Percentiles rank a stretch among this genome's conserved stretches.
phyloP scores from a whole-genome alignment of 257 asterid species.

The Plectranthus barbatus region DNA sequence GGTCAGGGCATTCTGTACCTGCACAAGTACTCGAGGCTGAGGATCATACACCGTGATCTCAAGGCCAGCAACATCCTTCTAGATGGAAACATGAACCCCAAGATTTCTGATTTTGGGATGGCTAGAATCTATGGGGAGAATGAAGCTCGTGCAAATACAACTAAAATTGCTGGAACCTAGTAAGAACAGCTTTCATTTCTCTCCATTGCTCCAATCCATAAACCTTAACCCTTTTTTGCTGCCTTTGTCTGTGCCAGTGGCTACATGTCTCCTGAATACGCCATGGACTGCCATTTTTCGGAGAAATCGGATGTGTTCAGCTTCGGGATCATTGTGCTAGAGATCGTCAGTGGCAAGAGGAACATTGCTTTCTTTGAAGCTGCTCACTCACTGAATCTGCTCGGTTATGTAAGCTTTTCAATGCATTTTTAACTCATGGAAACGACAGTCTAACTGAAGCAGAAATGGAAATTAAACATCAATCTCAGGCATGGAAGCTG shows the following conservation, averaged over 20 bases:
- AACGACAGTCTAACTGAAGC: no score
- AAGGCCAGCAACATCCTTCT: constrained; percentile 15
- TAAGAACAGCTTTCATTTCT: neutral
- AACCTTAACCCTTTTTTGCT: no score
- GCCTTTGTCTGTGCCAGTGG: no score
- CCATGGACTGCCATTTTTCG: constrained; percentile 4
- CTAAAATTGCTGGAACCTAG: constrained; percentile 6
- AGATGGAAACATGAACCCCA: constrained; percentile 9
- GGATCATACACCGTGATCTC: constrained; percentile 12
- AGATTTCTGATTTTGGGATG: constrained; percentile 15
- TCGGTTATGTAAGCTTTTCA: constrained; percentile 3
- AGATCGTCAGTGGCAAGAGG: constrained; percentile 11
- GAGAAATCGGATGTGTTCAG: constrained; percentile 19
- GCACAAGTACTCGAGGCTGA: constrained; percentile 7
- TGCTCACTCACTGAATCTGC: constrained; percentile 8
- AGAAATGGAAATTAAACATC: no score
- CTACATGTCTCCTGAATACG: constrained; percentile 15
- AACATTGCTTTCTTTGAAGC: constrained; percentile 6
- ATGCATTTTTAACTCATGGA: neutral
- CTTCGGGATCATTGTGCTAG: constrained; percentile 12
- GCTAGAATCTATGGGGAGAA: constrained; percentile 1
- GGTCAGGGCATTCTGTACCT: constrained; percentile 6
- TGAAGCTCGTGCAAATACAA: neutral
- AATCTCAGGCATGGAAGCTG: constrained; percentile 13
- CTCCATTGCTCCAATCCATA: no score